These are phyloP conservation scores for Cadophora luteo-olivacea DNA, from an alignment of 2,329 filamentous ascomycete species.

Conservation along the genomic window DNA sequence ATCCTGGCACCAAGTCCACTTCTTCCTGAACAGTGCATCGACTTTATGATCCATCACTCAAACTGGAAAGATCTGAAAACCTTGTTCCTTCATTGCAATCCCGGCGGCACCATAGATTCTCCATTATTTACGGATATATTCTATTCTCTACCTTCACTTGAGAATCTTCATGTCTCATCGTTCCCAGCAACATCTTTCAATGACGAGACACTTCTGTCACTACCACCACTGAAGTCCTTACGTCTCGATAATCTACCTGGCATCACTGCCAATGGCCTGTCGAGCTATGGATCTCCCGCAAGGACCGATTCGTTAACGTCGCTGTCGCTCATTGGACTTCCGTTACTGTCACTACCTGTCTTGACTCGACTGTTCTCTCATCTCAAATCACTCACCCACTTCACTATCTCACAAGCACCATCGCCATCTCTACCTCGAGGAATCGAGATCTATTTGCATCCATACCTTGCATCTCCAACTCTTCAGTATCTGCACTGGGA, in stretches of 20 bases:
- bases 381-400: constrained; percentile 54
- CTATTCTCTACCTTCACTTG: constrained; percentile 58
- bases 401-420: constrained; percentile 61
- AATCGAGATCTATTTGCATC: constrained; percentile 66
- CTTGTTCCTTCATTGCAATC: constrained; percentile 64
- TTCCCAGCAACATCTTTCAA: constrained; percentile 63
- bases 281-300: constrained; percentile 59
- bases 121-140: constrained; percentile 59
- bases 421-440: constrained; percentile 62
- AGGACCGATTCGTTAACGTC: constrained; percentile 53
- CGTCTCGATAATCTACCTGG: constrained; percentile 62
- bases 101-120: constrained; percentile 60
- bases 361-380: constrained; percentile 65
- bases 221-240: constrained; percentile 62
- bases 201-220: constrained; percentile 59
- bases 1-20: constrained; percentile 47
- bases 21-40: constrained; percentile 49
- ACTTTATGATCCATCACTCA: constrained; percentile 58
- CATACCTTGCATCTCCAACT: constrained; percentile 64
- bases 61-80: constrained; percentile 63
- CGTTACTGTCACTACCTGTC: constrained; percentile 61
- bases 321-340: constrained; percentile 62
- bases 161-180: constrained; percentile 64
- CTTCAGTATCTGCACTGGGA: constrained; percentile 68
- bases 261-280: constrained; percentile 62